Conservation (phyloP, 2,329 filamentous ascomycete species). For the Acarospora socialis region DNA sequence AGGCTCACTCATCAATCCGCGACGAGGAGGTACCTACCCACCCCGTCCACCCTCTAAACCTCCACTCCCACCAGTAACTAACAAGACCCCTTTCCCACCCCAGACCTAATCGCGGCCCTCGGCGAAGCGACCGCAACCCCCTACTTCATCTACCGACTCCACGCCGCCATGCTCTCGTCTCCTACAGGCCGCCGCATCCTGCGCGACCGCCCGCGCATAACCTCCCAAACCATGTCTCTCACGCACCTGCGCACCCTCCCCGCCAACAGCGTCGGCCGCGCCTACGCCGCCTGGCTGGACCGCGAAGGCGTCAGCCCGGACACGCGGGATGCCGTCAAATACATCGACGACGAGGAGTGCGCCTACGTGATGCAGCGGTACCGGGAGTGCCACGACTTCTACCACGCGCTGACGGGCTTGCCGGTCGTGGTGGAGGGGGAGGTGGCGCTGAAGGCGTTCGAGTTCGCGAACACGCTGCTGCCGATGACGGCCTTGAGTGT, state of each 20-base stretch:
- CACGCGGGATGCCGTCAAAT: slow-evolving; percentile 66
- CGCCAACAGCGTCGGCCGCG: slow-evolving; percentile 58
- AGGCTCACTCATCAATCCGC: slow-evolving; percentile 54
- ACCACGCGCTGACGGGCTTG: slow-evolving; percentile 83
- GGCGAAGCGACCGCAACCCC: slow-evolving; percentile 89
- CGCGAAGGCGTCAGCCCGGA: slow-evolving; percentile 87
- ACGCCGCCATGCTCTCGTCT: slow-evolving; percentile 74
- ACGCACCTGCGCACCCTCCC: slow-evolving; percentile 58
- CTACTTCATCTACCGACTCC: slow-evolving; percentile 86
- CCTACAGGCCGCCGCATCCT: slow-evolving; percentile 83
- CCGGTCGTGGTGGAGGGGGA: slow-evolving; percentile 91
- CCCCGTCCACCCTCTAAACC: neutral
- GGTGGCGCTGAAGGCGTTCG: slow-evolving; percentile 92
- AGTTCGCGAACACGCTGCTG: slow-evolving; percentile 85
- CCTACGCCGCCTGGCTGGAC: slow-evolving; percentile 85
- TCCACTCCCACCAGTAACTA: slow-evolving; percentile 1
- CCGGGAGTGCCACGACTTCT: slow-evolving; percentile 94
- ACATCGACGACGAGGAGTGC: slow-evolving; percentile 89
- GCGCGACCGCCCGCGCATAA: slow-evolving; percentile 76
- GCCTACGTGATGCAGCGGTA: slow-evolving; percentile 99
- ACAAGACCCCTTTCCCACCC: slow-evolving; percentile 4
- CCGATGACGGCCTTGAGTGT: slow-evolving; percentile 89
- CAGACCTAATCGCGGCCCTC: slow-evolving; percentile 86
- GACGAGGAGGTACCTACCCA: slow-evolving; percentile 50
- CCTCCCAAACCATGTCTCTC: slow-evolving; percentile 54